Conservation (phyloP, 169 alveolate genomes). For the Cryptosporidium meleagridis region DNA sequence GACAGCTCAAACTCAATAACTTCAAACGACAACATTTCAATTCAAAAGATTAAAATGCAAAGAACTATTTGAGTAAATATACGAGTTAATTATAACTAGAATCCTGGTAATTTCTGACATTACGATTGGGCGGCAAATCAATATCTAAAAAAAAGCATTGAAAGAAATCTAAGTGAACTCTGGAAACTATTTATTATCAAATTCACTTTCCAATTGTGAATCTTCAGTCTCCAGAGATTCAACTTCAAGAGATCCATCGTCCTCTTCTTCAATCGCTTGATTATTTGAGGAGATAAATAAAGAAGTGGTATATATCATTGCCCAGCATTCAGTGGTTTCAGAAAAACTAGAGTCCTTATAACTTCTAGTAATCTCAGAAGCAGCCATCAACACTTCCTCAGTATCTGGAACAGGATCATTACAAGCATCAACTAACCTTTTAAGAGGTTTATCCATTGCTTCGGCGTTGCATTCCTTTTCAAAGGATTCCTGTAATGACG, state of each 20-base stretch:
- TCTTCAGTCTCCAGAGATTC: slow-evolving; percentile 47
- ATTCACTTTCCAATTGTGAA: slow-evolving; percentile 7
- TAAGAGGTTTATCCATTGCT: not conserved
- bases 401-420: not conserved
- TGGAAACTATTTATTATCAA: not conserved
- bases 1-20: slow-evolving; percentile 44
- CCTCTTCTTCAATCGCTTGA: not conserved
- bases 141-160: not conserved
- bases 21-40: slow-evolving; percentile 19
- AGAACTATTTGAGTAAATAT: too few relatives aligned
- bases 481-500: slow-evolving; percentile 37
- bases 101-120: slow-evolving; percentile 7
- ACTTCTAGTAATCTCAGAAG: not conserved
- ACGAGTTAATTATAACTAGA: not conserved
- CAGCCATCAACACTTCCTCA: not conserved
- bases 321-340: slow-evolving; percentile 9
- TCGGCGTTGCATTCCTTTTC: slow-evolving; percentile 10
- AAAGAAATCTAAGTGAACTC: too few relatives aligned
- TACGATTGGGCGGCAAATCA: not conserved
- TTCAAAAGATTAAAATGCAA: not conserved
- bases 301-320: slow-evolving; percentile 29
- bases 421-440: slow-evolving; percentile 7
- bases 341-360: not conserved
- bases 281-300: slow-evolving; percentile 3
- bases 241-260: slow-evolving; percentile 12